A percentile compares a stretch with the other conserved stretches of the same genome.
Conservation (phyloP, 371 early-diverging fungal species). For the Rhizopus delemar region DNA sequence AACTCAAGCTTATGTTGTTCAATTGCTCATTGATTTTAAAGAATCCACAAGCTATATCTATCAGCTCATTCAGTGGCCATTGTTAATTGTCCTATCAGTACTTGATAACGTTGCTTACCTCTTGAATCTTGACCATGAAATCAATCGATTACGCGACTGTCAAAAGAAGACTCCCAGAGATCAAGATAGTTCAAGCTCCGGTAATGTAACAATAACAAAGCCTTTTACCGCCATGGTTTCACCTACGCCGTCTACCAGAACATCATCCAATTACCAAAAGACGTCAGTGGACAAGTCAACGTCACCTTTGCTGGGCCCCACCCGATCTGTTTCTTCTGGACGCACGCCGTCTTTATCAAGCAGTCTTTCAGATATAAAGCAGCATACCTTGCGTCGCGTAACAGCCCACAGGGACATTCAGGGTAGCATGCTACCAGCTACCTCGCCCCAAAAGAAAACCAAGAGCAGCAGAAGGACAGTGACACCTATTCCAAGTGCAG, state of each 20-base stretch:
- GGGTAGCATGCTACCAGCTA: slow-evolving; percentile 10
- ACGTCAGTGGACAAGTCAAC: neutral
- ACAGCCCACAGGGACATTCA: slow-evolving; percentile 24
- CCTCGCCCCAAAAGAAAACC: slow-evolving; percentile 6
- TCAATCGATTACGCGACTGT: slow-evolving; percentile 17
- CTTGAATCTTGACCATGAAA: slow-evolving; percentile 36
- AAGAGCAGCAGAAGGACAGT: slow-evolving; percentile 1
- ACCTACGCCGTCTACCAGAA: slow-evolving; percentile 10
- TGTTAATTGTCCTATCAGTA: slow-evolving; percentile 25
- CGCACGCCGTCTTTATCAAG: slow-evolving; percentile 19
- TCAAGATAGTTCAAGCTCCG: neutral
- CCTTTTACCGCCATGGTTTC: slow-evolving; percentile 2
- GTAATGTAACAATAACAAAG: neutral
- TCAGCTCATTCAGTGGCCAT: slow-evolving; percentile 30
- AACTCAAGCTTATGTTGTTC: slow-evolving; percentile 34
- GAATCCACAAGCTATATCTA: slow-evolving; percentile 4
- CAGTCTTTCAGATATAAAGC: slow-evolving; percentile 15
- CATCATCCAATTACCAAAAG: no score
- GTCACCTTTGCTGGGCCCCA: slow-evolving; percentile 14
- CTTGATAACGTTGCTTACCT: slow-evolving; percentile 36
- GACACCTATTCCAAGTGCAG: slow-evolving; percentile 1
- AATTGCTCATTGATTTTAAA: slow-evolving; percentile 21
- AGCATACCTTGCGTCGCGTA: slow-evolving; percentile 22
- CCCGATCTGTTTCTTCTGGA: slow-evolving; percentile 5
- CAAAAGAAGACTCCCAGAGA: neutral